These are phyloP conservation scores for Penicillium taxi DNA, from an alignment of 495 filamentous ascomycete genomes.

Conservation along the genomic window DNA sequence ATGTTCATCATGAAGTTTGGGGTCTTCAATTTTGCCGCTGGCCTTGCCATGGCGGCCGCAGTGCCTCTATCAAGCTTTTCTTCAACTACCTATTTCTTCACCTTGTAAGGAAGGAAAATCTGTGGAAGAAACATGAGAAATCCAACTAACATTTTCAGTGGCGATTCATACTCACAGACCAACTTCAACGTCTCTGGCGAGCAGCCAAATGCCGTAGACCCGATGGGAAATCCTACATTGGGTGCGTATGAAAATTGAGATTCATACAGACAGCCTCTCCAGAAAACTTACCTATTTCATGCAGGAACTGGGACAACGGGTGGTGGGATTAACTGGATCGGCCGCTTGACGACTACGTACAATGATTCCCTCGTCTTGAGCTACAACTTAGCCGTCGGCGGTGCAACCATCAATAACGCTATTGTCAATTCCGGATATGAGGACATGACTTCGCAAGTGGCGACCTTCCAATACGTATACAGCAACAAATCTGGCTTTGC, in stretches of 20 bases:
- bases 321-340: constrained; percentile 49
- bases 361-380: constrained; percentile 46
- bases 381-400: constrained; percentile 50
- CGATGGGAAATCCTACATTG: constrained; percentile 63
- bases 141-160: constrained; percentile 14
- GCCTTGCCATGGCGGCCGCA: constrained; percentile 13
- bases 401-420: constrained; percentile 46
- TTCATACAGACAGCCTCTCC: background rate
- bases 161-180: constrained; percentile 56
- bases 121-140: background rate
- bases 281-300: background rate
- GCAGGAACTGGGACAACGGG: constrained; percentile 42
- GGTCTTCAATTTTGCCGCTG: too few species aligned
- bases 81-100: constrained; percentile 27
- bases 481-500: constrained; percentile 30
- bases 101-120: constrained; percentile 23
- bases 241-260: constrained; percentile 13
- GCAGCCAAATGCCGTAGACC: constrained; percentile 55
- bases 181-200: constrained; percentile 55
- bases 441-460: constrained; percentile 28
- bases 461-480: constrained; percentile 21
- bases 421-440: constrained; percentile 27
- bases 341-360: constrained; percentile 46
- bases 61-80: constrained; percentile 9
- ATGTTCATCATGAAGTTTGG: too few species aligned